Conservation (phyloP, 257 asterid genomes). For the Solanum peruvianum region DNA sequence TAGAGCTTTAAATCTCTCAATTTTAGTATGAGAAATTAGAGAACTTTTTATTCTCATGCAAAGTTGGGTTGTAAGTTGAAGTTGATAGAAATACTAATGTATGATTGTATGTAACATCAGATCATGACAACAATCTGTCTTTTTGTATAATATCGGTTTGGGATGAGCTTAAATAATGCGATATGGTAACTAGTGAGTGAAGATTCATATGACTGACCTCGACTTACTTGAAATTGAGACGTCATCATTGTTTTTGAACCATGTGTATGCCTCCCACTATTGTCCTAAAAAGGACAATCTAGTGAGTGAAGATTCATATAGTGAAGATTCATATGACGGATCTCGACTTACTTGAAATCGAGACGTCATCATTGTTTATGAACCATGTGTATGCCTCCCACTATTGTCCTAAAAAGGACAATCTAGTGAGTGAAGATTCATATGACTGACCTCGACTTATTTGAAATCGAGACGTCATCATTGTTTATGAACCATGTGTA, state of each 20-base stretch:
- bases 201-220: background rate
- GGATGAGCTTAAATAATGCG: background rate
- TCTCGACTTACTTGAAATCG: background rate
- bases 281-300: background rate
- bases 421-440: background rate
- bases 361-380: background rate
- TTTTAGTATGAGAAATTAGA: slow-evolving; percentile 47
- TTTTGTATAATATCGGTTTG: background rate
- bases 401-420: background rate
- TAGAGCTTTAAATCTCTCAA: slow-evolving; percentile 9
- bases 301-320: background rate
- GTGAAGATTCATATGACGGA: background rate
- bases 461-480: background rate
- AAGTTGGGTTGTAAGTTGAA: background rate
- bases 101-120: background rate
- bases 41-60: background rate
- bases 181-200: background rate
- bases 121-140: background rate
- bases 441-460: background rate
- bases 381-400: background rate
- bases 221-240: background rate
- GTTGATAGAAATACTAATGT: background rate
- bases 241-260: background rate
- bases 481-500: background rate
- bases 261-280: background rate